These are phyloP conservation scores for Penicillium capsulatum DNA, from an alignment of 2,329 filamentous ascomycete species.

Conservation along the genomic window DNA sequence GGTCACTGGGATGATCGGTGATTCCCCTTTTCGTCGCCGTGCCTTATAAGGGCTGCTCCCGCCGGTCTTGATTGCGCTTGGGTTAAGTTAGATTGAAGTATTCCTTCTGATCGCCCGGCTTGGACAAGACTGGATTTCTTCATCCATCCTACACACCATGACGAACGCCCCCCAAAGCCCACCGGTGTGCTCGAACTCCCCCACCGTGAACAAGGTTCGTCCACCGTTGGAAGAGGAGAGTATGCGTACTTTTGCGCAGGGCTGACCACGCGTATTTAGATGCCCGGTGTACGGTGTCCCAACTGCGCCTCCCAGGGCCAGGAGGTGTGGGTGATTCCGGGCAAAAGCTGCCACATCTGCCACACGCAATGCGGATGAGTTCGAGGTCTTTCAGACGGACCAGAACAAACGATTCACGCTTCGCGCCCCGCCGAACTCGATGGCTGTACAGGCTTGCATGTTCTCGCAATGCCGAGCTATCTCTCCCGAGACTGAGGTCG, in stretches of 20 bases:
- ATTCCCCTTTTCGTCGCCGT: constrained; percentile 1
- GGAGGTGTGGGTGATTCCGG: constrained; percentile 46
- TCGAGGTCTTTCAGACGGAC: too few relatives aligned
- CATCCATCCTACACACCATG: too few relatives aligned
- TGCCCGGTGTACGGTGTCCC: constrained; percentile 45
- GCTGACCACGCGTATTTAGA: constrained; percentile 26
- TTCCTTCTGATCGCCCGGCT: too few relatives aligned
- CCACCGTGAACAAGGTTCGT: constrained; percentile 17
- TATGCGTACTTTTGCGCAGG: not conserved
- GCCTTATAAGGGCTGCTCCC: constrained; percentile 7
- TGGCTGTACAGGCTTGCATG: too few relatives aligned
- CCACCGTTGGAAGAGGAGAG: not conserved
- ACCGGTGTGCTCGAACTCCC: constrained; percentile 10
- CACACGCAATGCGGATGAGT: constrained; percentile 33
- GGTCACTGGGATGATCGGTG: not conserved
- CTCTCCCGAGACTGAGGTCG: too few relatives aligned
- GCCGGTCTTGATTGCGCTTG: too few relatives aligned
- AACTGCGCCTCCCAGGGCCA: constrained; percentile 34
- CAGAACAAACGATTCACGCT: too few relatives aligned
- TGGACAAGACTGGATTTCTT: too few relatives aligned
- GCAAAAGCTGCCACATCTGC: constrained; percentile 45
- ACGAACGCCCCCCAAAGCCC: constrained; percentile 8
- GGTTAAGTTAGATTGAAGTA: too few relatives aligned
- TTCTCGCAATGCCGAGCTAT: too few relatives aligned
- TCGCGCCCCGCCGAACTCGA: too few relatives aligned